A percentile compares a stretch with the other conserved stretches of the same genome.
Evolutionary conservation across 2,329 filamentous ascomycete species (phyloP).

Genomic region (Pezicula carpinea): DNA sequence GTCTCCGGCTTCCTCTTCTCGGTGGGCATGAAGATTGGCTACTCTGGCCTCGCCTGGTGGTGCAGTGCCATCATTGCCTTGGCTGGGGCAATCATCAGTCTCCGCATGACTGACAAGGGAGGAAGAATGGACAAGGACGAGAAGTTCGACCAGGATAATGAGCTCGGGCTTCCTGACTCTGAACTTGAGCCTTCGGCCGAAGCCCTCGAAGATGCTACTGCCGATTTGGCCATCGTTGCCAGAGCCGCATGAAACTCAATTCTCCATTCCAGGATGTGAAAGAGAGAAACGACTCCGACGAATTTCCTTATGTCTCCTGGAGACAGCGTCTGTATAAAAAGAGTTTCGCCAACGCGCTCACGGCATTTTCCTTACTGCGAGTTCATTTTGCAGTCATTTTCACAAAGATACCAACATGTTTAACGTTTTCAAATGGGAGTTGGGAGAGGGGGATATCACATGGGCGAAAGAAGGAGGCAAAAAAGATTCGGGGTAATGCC

Average conservation of each 20-base stretch:
- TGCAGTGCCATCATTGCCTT: slow-evolving; percentile 73
- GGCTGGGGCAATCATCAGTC: slow-evolving; percentile 68
- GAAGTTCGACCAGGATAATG: slow-evolving; percentile 23
- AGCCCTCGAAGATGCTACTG: slow-evolving; percentile 1
- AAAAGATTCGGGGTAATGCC: no score
- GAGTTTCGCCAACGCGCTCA: background rate
- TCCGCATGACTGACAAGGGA: slow-evolving; percentile 63
- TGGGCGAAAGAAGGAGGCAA: no score
- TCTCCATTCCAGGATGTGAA: background rate
- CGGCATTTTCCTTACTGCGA: background rate
- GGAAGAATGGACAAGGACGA: slow-evolving; percentile 27
- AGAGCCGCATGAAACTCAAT: background rate
- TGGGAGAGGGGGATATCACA: no score
- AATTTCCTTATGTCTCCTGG: background rate
- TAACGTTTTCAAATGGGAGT: no score
- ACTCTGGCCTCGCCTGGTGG: slow-evolving; percentile 93
- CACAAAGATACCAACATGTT: no score
- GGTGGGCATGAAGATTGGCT: slow-evolving; percentile 71
- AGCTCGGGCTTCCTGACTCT: slow-evolving; percentile 20
- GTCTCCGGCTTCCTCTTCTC: slow-evolving; percentile 83
- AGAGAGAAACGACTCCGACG: background rate
- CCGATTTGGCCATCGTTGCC: background rate
- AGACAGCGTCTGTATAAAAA: background rate
- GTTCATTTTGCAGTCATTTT: background rate
- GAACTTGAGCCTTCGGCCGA: slow-evolving; percentile 21